These are phyloP conservation scores for Kodamaea alishanica DNA, from an alignment of 1,139 yeast species.

Conservation along the genomic window DNA sequence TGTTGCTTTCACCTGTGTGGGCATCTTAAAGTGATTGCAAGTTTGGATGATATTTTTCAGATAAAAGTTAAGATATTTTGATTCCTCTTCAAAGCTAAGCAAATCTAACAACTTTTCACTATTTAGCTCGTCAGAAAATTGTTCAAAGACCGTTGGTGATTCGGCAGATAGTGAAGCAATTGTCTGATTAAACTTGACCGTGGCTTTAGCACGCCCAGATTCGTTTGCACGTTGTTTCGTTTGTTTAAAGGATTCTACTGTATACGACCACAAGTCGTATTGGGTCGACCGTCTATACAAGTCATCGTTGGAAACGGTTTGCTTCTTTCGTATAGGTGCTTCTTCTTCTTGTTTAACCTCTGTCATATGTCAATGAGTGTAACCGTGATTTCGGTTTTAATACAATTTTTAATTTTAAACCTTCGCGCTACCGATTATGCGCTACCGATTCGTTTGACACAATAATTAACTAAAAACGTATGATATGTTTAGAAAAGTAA, in stretches of 20 bases:
- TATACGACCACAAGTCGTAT: conserved; percentile 80
- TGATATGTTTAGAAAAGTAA: background rate
- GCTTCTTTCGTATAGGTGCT: conserved; percentile 4
- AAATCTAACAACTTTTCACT: conserved; percentile 36
- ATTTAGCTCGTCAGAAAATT: conserved; percentile 33
- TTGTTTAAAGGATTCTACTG: conserved; percentile 49
- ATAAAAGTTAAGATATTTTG: conserved; percentile 61
- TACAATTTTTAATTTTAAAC: background rate
- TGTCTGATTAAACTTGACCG: conserved; percentile 29
- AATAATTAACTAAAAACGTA: too few species aligned
- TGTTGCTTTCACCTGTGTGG: conserved; percentile 63
- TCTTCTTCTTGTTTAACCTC: conserved; percentile 1
- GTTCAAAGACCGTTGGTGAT: conserved; percentile 26
- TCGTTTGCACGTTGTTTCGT: conserved; percentile 48
- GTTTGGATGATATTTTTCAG: conserved; percentile 64
- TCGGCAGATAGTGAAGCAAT: conserved; percentile 27
- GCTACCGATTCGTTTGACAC: too few species aligned
- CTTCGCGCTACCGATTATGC: too few species aligned
- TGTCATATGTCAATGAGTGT: background rate
- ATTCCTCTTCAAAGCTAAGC: conserved; percentile 67
- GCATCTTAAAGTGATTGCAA: conserved; percentile 44
- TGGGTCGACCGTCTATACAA: conserved; percentile 84
- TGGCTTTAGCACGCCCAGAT: conserved; percentile 43
- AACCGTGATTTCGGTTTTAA: too few species aligned
- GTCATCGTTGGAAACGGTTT: conserved; percentile 59